phyloP scores from a whole-genome alignment of 768 basidiomycete species.

The Podaxis sp. region DNA sequence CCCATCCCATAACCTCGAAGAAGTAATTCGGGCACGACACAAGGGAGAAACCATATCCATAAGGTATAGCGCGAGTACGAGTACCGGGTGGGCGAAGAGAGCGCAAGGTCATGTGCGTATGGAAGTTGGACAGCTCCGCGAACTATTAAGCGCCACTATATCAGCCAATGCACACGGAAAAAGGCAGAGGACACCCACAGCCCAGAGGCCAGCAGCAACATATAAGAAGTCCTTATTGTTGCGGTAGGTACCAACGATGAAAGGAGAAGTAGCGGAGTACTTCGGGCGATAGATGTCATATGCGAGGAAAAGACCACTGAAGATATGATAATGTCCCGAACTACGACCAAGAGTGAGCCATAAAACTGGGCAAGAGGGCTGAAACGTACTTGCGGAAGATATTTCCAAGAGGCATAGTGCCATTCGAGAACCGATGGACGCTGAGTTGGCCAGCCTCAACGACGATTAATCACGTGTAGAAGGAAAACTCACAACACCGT shows the following conservation, averaged over 20 bases:
- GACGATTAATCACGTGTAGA: constrained; percentile 3
- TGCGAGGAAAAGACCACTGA: constrained; percentile 78
- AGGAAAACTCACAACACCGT: constrained; percentile 72
- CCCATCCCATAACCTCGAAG: constrained; percentile 84
- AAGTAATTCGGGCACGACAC: constrained; percentile 94
- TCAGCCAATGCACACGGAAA: constrained; percentile 4
- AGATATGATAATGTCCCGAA: constrained; percentile 85
- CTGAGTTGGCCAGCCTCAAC: constrained; percentile 32
- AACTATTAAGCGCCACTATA: constrained; percentile 49
- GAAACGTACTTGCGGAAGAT: constrained; percentile 83
- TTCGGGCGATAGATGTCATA: constrained; percentile 79
- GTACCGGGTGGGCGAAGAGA: constrained; percentile 80
- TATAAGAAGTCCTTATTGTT: constrained; percentile 68
- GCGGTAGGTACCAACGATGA: constrained; percentile 60
- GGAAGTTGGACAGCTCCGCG: constrained; percentile 81
- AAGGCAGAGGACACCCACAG: constrained; percentile 49
- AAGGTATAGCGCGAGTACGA: constrained; percentile 79
- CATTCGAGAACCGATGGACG: constrained; percentile 94
- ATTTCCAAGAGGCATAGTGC: constrained; percentile 85
- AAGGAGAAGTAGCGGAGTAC: constrained; percentile 66
- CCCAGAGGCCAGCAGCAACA: constrained; percentile 66
- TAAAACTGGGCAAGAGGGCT: neutral
- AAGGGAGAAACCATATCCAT: constrained; percentile 89
- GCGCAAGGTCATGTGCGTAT: constrained; percentile 80
- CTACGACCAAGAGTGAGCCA: constrained; percentile 37